Base-by-base conservation (phyloP, 108 stramenopile genomes). In the Hondaea fermentalgiana region DNA sequence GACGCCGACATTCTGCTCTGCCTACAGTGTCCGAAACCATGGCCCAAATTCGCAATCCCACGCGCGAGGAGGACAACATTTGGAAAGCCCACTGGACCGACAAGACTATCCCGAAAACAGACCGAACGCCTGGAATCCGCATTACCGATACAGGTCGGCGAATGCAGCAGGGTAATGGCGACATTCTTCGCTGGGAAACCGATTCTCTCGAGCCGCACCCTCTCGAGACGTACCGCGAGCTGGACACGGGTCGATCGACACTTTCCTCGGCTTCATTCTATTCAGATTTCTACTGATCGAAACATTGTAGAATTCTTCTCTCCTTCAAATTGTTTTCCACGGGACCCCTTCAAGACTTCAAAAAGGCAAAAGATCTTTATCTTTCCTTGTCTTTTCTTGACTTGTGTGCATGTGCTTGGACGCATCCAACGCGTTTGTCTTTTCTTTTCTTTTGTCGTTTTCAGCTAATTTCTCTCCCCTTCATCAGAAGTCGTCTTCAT, bases 41-140 rank as follows among this genome's bases (percentile, higher is more conserved):
- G 35, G 42, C 25, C 8, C 64, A 69, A 69, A 17, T 69, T 17
- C 64, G 35, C 10, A 69, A 69, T 23, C 64, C 64, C 16, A 25
- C 49, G 28, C 19, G 76, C 45, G 49, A 6, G n/a, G 76, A 83
- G 51, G 76, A 83, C 76, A 47, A 83, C 3, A 21, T 83, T 45
- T 83, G 76, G 76, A 83, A 83, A 23, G 76, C 76, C 1, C 45
- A 53, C n/a, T 83, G 76, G 76, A 83, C 76, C 19, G 76, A 83
- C 76, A 83, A 83, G 4, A 53, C 51, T 6, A 53, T 83, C 45
- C 76, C 45, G 2, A 83, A 83, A 23, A 47, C 76, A 8, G 51
- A 83, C n/a, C 4, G 76, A 6, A 53, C 45, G 25, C 51, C 45
- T 3, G 51, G 76, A 43, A 83, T 53, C 25, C 45, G 76, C n/a